A percentile compares a stretch with the other conserved stretches of the same genome.
These are phyloP conservation scores for Fusarium brachygibbosum DNA, from an alignment of 2,329 filamentous ascomycete genomes.

Conservation along the genomic window DNA sequence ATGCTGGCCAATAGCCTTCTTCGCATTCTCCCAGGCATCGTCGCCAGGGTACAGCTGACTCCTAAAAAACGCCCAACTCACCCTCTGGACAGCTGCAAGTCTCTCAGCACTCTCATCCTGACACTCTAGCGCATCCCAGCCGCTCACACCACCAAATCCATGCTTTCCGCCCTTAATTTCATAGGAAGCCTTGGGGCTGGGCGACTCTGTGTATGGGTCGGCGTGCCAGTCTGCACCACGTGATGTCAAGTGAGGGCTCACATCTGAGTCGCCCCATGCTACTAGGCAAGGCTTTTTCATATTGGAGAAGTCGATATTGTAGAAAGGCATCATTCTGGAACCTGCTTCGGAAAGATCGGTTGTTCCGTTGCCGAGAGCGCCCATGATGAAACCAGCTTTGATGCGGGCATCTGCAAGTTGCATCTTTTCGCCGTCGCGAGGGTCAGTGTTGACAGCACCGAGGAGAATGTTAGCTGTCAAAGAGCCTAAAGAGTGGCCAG, in stretches of 20 bases:
- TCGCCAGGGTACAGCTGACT: slow-evolving; percentile 42
- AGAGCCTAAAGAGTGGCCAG: slow-evolving; percentile 46
- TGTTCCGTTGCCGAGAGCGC: slow-evolving; percentile 37
- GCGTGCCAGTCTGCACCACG: slow-evolving; percentile 47
- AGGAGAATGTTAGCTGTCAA: slow-evolving; percentile 40
- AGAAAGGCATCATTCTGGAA: slow-evolving; percentile 37
- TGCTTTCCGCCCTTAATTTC: slow-evolving; percentile 44
- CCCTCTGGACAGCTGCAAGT: slow-evolving; percentile 41
- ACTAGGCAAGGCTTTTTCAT: slow-evolving; percentile 43
- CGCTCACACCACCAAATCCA: slow-evolving; percentile 46
- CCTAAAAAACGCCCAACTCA: slow-evolving; percentile 46
- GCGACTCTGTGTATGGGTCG: slow-evolving; percentile 40
- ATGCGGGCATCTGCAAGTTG: slow-evolving; percentile 37
- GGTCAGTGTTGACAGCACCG: slow-evolving; percentile 43
- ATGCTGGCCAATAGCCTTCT: slow-evolving; percentile 27
- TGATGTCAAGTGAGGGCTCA: slow-evolving; percentile 37
- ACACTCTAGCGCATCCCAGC: slow-evolving; percentile 48
- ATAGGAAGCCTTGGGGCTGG: slow-evolving; percentile 40
- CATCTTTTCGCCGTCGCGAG: slow-evolving; percentile 33
- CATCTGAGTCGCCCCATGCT: slow-evolving; percentile 46
- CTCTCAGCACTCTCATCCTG: slow-evolving; percentile 46
- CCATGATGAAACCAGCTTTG: slow-evolving; percentile 48
- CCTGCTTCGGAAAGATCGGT: slow-evolving; percentile 31
- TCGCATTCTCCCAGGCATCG: slow-evolving; percentile 39
- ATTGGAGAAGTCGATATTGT: slow-evolving; percentile 34